phyloP scores from a whole-genome alignment of 1,284 basidiomycete species.

The Fistulinella cinereoalba region DNA sequence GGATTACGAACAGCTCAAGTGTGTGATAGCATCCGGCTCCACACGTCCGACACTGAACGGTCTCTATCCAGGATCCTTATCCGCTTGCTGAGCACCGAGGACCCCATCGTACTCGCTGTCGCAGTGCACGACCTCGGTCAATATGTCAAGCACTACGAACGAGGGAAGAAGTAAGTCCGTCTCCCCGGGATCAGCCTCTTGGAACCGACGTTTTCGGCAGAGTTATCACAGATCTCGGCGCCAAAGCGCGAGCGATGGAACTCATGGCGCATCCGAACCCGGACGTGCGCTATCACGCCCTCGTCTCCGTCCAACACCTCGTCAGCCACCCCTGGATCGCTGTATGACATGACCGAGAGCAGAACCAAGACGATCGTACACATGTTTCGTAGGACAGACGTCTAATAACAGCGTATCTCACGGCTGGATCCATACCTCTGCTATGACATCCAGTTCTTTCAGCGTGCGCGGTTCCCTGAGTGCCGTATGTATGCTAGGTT shows the following conservation, averaged over 20 bases:
- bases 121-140: constrained; percentile 92
- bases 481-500: constrained; percentile 13
- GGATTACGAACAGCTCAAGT: constrained; percentile 82
- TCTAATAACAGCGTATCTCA: constrained; percentile 14
- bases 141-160: constrained; percentile 88
- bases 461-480: constrained; percentile 42
- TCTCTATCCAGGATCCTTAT: constrained; percentile 62
- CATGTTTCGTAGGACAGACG: constrained; percentile 12
- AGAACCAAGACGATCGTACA: constrained; percentile 1
- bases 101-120: constrained; percentile 80
- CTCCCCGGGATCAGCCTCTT: background rate
- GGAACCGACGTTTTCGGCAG: constrained; percentile 40
- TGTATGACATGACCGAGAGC: constrained; percentile 24
- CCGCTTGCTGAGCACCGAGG: constrained; percentile 54
- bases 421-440: constrained; percentile 60
- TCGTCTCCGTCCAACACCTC: constrained; percentile 80
- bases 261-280: constrained; percentile 87
- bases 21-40: constrained; percentile 9
- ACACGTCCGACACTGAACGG: background rate
- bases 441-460: constrained; percentile 67
- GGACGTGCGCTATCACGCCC: constrained; percentile 89
- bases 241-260: constrained; percentile 91
- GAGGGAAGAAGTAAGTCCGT: constrained; percentile 78
- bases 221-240: constrained; percentile 78
- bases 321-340: constrained; percentile 77